Conservation (phyloP, 2,329 filamentous ascomycete species). For the Alternaria triticina region DNA sequence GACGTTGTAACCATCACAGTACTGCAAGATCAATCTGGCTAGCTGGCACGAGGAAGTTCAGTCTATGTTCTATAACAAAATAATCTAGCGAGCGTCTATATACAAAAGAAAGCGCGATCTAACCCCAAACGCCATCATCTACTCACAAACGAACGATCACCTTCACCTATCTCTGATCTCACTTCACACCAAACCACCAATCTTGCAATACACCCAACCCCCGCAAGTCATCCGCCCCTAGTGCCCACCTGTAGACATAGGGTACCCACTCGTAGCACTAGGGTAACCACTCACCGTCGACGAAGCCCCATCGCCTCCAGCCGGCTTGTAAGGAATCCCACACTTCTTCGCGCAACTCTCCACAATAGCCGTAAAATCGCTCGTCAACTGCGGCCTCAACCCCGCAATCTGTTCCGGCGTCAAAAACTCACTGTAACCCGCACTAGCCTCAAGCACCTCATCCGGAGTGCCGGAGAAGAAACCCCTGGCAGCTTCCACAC, state of each 20-base stretch:
- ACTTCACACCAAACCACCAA: background rate
- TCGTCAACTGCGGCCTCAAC: slow-evolving; percentile 19
- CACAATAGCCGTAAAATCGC: slow-evolving; percentile 23
- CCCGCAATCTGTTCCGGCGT: slow-evolving; percentile 19
- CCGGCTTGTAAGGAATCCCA: slow-evolving; percentile 17
- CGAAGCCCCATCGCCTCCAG: background rate
- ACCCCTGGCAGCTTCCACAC: slow-evolving; percentile 39
- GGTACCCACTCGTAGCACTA: background rate
- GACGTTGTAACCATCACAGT: too few relatives aligned
- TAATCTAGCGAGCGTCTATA: background rate
- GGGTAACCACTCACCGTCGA: background rate
- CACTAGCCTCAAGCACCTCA: slow-evolving; percentile 22
- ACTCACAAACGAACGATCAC: background rate
- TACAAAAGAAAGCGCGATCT: slow-evolving; percentile 1
- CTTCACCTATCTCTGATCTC: background rate
- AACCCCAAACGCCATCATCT: background rate
- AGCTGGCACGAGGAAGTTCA: background rate
- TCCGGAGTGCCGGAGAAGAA: slow-evolving; percentile 35
- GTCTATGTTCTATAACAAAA: background rate
- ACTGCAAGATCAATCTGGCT: background rate
- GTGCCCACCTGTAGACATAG: background rate
- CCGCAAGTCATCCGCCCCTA: background rate
- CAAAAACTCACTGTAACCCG: slow-evolving; percentile 24
- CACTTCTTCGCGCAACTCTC: slow-evolving; percentile 29
- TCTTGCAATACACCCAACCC: background rate